phyloP scores from a whole-genome alignment of 1,284 basidiomycete species.

The Coriolopsis trogii region DNA sequence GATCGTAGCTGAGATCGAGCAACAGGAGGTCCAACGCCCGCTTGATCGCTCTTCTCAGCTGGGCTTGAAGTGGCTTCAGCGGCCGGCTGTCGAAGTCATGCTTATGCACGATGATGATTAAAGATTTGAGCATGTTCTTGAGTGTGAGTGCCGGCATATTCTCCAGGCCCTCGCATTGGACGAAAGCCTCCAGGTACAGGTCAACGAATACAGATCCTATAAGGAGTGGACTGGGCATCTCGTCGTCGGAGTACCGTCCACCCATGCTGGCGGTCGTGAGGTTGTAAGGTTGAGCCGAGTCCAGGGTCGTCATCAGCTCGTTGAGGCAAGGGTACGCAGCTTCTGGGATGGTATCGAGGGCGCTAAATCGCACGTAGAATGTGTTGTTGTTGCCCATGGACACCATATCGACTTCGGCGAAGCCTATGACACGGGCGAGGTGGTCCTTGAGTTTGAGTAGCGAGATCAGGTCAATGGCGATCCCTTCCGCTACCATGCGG shows the following conservation, averaged over 20 bases:
- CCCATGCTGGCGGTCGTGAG: constrained; percentile 54
- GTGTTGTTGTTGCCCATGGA: constrained; percentile 49
- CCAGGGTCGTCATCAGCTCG: constrained; percentile 58
- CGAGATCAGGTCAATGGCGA: constrained; percentile 50
- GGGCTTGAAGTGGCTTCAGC: constrained; percentile 53
- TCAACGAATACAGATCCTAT: constrained; percentile 68
- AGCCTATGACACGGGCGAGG: constrained; percentile 59
- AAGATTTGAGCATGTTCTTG: constrained; percentile 60
- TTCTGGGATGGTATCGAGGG: constrained; percentile 44
- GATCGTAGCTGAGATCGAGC: constrained; percentile 58
- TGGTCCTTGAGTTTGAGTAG: constrained; percentile 65
- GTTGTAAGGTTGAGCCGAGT: constrained; percentile 53
- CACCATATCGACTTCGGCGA: constrained; percentile 48
- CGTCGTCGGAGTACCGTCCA: constrained; percentile 45
- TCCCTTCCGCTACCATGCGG: constrained; percentile 66
- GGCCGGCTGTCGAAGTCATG: constrained; percentile 62
- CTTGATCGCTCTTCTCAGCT: constrained; percentile 53
- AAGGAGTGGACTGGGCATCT: constrained; percentile 46
- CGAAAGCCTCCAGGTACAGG: constrained; percentile 52
- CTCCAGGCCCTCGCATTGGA: constrained; percentile 44
- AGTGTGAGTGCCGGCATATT: constrained; percentile 52
- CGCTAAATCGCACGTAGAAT: constrained; percentile 56
- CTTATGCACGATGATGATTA: constrained; percentile 69
- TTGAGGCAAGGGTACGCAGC: constrained; percentile 56
- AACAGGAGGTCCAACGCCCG: constrained; percentile 54